Conservation (phyloP, 83 land plant species). For the Picea mariana region DNA sequence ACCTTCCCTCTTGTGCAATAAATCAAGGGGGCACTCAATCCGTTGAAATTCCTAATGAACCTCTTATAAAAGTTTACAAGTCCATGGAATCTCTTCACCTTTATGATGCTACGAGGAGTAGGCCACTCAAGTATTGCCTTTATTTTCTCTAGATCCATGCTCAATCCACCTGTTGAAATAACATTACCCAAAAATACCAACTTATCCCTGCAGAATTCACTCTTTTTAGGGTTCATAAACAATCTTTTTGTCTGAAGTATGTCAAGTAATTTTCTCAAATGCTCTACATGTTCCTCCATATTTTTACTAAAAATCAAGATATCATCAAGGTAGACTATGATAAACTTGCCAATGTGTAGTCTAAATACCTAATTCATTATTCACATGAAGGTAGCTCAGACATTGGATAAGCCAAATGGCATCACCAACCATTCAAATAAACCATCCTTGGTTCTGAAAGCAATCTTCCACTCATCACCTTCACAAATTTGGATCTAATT, state of each 20-base stretch:
- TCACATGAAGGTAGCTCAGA: neutral
- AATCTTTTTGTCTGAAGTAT: neutral
- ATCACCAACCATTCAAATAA: conserved; percentile 15
- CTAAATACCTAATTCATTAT: conserved; percentile 16
- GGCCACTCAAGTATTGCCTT: conserved; percentile 9
- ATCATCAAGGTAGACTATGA: conserved; percentile 18
- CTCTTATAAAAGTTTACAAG: conserved; percentile 17
- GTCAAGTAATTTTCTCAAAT: neutral
- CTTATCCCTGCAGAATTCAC: neutral
- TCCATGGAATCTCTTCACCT: conserved; percentile 20
- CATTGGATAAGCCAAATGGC: conserved; percentile 19
- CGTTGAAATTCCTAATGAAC: conserved; percentile 13
- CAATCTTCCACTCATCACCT: conserved; percentile 16
- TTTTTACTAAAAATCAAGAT: conserved; percentile 5
- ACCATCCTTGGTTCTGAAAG: conserved; percentile 15
- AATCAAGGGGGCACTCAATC: neutral
- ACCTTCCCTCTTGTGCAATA: neutral
- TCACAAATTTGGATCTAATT: conserved; percentile 5
- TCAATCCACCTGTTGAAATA: conserved; percentile 2
- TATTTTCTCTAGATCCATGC: conserved; percentile 10
- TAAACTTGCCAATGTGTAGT: neutral
- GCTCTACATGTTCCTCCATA: neutral
- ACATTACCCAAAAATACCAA: conserved; percentile 18
- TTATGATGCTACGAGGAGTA: neutral
- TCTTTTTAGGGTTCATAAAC: conserved; percentile 15